phyloP scores from a whole-genome alignment of 1,139 yeast genomes.

The Blastobotrys indianensis region DNA sequence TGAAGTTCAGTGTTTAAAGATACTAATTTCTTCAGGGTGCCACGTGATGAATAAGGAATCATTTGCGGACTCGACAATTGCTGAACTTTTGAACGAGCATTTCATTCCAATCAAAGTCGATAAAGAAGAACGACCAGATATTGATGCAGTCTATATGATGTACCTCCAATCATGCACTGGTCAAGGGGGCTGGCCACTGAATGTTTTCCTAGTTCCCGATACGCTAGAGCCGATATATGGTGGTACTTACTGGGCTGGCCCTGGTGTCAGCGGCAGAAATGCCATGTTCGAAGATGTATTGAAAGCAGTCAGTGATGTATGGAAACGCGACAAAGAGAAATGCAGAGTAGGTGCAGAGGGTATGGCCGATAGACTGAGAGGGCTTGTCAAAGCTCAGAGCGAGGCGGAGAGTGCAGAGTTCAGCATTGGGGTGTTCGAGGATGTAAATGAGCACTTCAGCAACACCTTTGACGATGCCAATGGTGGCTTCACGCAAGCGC shows the following conservation, averaged over 20 bases:
- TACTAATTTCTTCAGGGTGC: constrained; percentile 26
- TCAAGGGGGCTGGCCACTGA: constrained; percentile 41
- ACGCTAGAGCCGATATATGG: constrained; percentile 35
- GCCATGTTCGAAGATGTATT: constrained; percentile 28
- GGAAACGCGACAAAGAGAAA: constrained; percentile 26
- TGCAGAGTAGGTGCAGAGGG: constrained; percentile 26
- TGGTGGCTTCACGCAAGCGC: constrained; percentile 36
- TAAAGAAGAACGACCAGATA: constrained; percentile 37
- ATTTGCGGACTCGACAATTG: constrained; percentile 29
- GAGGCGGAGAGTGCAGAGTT: constrained; percentile 23
- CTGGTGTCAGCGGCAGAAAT: constrained; percentile 22
- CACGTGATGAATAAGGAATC: constrained; percentile 37
- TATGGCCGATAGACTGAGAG: constrained; percentile 21
- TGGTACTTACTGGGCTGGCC: constrained; percentile 38
- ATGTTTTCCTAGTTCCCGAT: constrained; percentile 35
- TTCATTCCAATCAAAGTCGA: constrained; percentile 37
- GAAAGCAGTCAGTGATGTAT: constrained; percentile 26
- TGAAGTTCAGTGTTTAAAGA: not conserved
- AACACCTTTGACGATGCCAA: constrained; percentile 26
- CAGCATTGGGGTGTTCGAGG: constrained; percentile 19
- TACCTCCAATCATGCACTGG: constrained; percentile 36
- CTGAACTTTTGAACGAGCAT: constrained; percentile 29
- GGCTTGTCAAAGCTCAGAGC: constrained; percentile 27
- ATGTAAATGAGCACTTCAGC: constrained; percentile 27
- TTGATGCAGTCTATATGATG: constrained; percentile 37